A percentile compares a stretch with the other conserved stretches of the same genome.
Evolutionary conservation across 148 eudicot genomes (phyloP).

Genomic region (Selenicereus undatus): DNA sequence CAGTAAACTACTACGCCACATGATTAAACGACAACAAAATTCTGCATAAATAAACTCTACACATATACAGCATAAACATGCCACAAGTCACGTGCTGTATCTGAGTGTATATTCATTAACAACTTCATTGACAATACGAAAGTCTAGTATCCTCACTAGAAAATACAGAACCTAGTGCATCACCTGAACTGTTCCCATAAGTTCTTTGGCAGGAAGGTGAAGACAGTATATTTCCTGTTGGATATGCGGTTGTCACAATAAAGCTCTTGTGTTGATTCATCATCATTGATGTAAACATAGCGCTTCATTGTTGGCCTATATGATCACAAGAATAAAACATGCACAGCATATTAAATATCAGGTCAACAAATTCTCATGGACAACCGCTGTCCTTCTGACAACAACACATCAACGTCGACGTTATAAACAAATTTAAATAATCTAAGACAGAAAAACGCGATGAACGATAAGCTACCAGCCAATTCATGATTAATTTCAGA

Average conservation of each 20-base stretch:
- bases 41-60: background rate
- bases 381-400: too few species aligned
- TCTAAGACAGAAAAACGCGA: background rate
- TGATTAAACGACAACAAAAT: background rate
- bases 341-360: background rate
- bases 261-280: conserved; percentile 54
- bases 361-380: background rate
- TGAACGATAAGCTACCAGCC: too few species aligned
- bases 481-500: background rate
- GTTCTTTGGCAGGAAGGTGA: conserved; percentile 87
- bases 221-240: conserved; percentile 76
- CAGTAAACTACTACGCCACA: background rate
- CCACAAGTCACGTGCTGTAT: background rate
- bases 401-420: too few species aligned
- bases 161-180: conserved; percentile 10
- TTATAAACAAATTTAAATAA: too few species aligned
- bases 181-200: conserved; percentile 99
- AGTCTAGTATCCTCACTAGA: background rate
- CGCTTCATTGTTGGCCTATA: conserved; percentile 63
- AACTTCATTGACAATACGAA: conserved; percentile 5
- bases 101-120: background rate
- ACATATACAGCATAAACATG: background rate
- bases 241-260: conserved; percentile 84
- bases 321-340: conserved; percentile 7
- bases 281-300: conserved; percentile 79